phyloP scores from a whole-genome alignment of 257 asterid genomes.

The Solanum etuberosum region DNA sequence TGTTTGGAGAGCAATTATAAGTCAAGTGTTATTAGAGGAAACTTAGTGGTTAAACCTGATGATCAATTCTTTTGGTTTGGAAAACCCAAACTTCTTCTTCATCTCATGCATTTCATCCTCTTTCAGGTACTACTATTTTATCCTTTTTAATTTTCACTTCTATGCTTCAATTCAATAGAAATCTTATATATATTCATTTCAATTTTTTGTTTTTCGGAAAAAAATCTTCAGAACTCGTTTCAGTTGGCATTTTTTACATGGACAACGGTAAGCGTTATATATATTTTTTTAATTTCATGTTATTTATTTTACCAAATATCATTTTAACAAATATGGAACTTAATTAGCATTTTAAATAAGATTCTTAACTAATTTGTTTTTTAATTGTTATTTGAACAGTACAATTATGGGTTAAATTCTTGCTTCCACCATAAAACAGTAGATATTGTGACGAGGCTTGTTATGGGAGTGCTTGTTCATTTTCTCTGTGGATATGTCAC shows the following conservation, averaged over 20 bases:
- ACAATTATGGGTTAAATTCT: slow-evolving; percentile 42
- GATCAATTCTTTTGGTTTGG: slow-evolving; percentile 69
- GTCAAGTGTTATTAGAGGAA: slow-evolving; percentile 45
- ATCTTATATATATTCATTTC: background rate
- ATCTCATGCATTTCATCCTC: slow-evolving; percentile 59
- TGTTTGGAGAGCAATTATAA: slow-evolving; percentile 46
- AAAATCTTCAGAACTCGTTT: slow-evolving; percentile 53
- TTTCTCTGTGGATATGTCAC: slow-evolving; percentile 72
- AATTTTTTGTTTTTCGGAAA: background rate
- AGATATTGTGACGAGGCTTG: slow-evolving; percentile 39
- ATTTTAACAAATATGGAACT: background rate
- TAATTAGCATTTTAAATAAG: background rate
- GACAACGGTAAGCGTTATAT: slow-evolving; percentile 46
- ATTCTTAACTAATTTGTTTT: background rate
- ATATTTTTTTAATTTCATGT: no score
- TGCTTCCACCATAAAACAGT: slow-evolving; percentile 58
- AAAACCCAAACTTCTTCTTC: slow-evolving; percentile 53
- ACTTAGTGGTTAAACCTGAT: slow-evolving; percentile 48
- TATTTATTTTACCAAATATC: background rate
- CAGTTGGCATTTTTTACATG: slow-evolving; percentile 67
- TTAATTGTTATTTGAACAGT: slow-evolving; percentile 16
- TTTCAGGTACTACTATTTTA: slow-evolving; percentile 45
- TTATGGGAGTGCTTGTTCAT: slow-evolving; percentile 46
- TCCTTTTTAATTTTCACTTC: background rate
- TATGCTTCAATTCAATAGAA: background rate